phyloP scores from a whole-genome alignment of 441 rosid species.

The Adansonia grandidieri region DNA sequence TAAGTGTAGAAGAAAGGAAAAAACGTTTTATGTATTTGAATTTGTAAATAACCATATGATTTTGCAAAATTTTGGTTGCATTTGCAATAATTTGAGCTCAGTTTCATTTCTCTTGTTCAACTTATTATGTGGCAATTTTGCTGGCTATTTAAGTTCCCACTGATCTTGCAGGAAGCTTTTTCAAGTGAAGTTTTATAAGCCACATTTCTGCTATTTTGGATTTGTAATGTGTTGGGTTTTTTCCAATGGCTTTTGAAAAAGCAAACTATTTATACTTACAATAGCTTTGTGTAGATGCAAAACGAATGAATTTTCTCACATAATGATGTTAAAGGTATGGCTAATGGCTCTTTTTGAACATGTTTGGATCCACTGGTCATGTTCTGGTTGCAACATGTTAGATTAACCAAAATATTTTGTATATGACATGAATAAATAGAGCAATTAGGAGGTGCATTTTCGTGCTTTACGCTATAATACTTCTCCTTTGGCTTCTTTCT shows the following conservation, averaged over 20 bases:
- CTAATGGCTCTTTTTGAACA: not conserved
- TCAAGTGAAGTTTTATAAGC: conserved; percentile 31
- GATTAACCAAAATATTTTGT: not conserved
- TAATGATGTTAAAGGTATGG: not conserved
- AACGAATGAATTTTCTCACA: not conserved
- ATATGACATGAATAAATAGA: not conserved
- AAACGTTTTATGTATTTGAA: not conserved
- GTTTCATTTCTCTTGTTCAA: not conserved
- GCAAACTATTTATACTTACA: not conserved
- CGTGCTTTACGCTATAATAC: not conserved
- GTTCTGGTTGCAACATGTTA: not conserved
- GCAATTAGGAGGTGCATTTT: not conserved
- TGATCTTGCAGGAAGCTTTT: conserved; percentile 44
- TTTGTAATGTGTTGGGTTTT: not conserved
- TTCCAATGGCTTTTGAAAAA: too few relatives aligned
- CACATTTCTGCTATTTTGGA: conserved; percentile 35
- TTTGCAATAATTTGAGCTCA: not conserved
- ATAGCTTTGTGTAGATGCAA: not conserved
- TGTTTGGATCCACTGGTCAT: not conserved
- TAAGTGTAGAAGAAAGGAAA: conserved; percentile 15
- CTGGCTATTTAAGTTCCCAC: conserved; percentile 11
- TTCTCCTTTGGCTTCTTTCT: not conserved
- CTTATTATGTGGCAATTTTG: conserved; percentile 12
- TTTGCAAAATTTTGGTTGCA: not conserved
- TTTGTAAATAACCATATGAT: not conserved